Percentiles rank a stretch among this genome's conserved stretches.
phyloP scores from a whole-genome alignment of 345 rosid species.

The Moricandia moricandioides region DNA sequence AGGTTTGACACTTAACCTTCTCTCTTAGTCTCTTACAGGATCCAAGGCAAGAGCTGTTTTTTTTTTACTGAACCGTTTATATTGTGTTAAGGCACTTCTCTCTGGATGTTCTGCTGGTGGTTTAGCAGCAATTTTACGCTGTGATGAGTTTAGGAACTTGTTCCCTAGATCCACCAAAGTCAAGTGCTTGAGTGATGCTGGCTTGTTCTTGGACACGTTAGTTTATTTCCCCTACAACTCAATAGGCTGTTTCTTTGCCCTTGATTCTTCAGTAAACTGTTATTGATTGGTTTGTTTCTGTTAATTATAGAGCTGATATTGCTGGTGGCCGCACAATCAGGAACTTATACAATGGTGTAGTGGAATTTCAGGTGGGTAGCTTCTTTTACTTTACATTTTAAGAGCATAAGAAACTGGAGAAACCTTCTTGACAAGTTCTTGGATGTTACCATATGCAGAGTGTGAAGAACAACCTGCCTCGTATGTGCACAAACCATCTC shows the following conservation, averaged over 20 bases:
- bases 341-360: slow-evolving; percentile 69
- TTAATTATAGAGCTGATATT: slow-evolving; percentile 60
- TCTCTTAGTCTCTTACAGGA: slow-evolving; percentile 13
- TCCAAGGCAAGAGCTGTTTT: not conserved
- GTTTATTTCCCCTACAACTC: slow-evolving; percentile 13
- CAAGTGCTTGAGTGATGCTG: slow-evolving; percentile 97
- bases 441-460: slow-evolving; percentile 44
- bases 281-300: slow-evolving; percentile 19
- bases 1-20: slow-evolving; percentile 44
- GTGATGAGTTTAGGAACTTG: slow-evolving; percentile 78
- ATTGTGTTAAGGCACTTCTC: slow-evolving; percentile 67
- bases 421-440: slow-evolving; percentile 11
- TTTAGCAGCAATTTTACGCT: slow-evolving; percentile 79
- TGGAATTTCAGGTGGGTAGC: slow-evolving; percentile 65
- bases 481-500: slow-evolving; percentile 66
- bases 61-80: slow-evolving; percentile 1
- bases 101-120: slow-evolving; percentile 99
- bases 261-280: not conserved
- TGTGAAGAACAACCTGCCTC: slow-evolving; percentile 59
- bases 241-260: not conserved
- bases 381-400: slow-evolving; percentile 4
- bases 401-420: not conserved
- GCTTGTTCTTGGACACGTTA: slow-evolving; percentile 91
- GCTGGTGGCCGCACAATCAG: slow-evolving; percentile 85
- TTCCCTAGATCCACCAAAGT: slow-evolving; percentile 67